Conservation (phyloP, 192 early-diverging fungal genomes). For the Umbelopsis isabellina region DNA sequence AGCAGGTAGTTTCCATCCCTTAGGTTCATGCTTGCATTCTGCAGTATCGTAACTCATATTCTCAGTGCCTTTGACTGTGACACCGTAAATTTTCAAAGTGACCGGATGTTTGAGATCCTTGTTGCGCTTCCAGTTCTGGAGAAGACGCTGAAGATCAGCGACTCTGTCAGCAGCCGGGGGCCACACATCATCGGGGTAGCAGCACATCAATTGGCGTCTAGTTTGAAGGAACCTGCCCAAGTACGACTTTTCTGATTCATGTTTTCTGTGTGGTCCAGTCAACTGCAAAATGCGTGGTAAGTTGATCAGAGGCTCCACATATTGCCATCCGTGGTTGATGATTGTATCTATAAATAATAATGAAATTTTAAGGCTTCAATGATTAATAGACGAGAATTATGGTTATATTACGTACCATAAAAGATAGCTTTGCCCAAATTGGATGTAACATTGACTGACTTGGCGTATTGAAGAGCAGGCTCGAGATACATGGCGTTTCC, state of each 20-base stretch:
- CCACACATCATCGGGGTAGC: constrained; percentile 37
- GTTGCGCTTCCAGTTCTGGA: constrained; percentile 30
- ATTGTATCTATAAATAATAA: constrained; percentile 37
- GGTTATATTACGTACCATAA: constrained; percentile 31
- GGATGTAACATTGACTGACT: constrained; percentile 25
- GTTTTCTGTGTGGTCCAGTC: constrained; percentile 30
- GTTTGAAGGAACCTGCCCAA: constrained; percentile 35
- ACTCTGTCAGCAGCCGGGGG: constrained; percentile 36
- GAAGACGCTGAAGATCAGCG: constrained; percentile 30
- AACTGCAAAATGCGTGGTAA: constrained; percentile 34
- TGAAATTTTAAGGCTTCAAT: not conserved
- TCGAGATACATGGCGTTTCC: constrained; percentile 37
- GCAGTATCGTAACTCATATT: constrained; percentile 24
- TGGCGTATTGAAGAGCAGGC: constrained; percentile 36
- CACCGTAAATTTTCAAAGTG: constrained; percentile 25
- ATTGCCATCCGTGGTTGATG: constrained; percentile 46
- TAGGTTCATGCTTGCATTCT: constrained; percentile 17
- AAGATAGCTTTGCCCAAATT: constrained; percentile 45
- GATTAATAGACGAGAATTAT: not conserved
- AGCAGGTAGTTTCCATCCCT: constrained; percentile 8
- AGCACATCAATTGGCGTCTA: constrained; percentile 40
- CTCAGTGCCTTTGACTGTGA: constrained; percentile 38
- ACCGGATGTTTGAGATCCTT: constrained; percentile 30
- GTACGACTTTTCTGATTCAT: constrained; percentile 33
- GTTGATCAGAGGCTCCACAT: constrained; percentile 40